Evolutionary conservation across 2,329 filamentous ascomycete species (phyloP), one percentile per base, ranked within the genome.

Genomic region (Rosellinia necatrix): DNA sequence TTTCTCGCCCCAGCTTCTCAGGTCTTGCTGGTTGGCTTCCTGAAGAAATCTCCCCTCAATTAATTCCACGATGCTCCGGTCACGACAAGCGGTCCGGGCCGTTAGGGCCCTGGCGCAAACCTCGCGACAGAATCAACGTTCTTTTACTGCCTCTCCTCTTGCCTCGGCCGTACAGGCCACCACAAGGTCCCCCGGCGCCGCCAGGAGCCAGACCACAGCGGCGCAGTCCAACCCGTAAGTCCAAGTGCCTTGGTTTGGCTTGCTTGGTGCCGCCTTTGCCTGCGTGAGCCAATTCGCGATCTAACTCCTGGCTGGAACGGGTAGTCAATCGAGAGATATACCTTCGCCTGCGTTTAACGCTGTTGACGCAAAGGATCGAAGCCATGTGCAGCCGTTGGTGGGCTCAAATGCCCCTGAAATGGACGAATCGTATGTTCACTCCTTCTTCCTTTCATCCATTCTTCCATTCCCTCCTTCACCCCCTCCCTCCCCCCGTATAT

Each of bases 371-470:
- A 73, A 76, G 63, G 69, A 75, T 55, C 76, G 76, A 53, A 80
- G 78, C 69, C 84, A 90, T 83, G 84, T 90, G 58, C 87, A 90
- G 64, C 87, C 87, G 59, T 79, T 91, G 59, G 82, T 85, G 67
- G 83, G 83, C 71, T 76, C 78, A 51, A 77, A 80, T 68, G 74
- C 78, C 57, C 79, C 79, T 54, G 84, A 88, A 60, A 87, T 92
- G 81, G 89, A 92, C 73, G 89, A 92, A 73, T 92, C 89, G 87
- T 91, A 86, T 65, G 88, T n/a, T n/a, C n/a, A n/a, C n/a, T n/a
- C n/a, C n/a, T n/a, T n/a, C n/a, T n/a, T n/a, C n/a, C n/a, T n/a
- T n/a, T n/a, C n/a, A n/a, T n/a, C n/a, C n/a, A n/a, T n/a, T n/a
- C n/a, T n/a, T n/a, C n/a, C n/a, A n/a, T n/a, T n/a, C n/a, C n/a